Evolutionary conservation across 2,329 filamentous ascomycete genomes (phyloP).

Genomic region (Myriosclerotinia duriaeana): DNA sequence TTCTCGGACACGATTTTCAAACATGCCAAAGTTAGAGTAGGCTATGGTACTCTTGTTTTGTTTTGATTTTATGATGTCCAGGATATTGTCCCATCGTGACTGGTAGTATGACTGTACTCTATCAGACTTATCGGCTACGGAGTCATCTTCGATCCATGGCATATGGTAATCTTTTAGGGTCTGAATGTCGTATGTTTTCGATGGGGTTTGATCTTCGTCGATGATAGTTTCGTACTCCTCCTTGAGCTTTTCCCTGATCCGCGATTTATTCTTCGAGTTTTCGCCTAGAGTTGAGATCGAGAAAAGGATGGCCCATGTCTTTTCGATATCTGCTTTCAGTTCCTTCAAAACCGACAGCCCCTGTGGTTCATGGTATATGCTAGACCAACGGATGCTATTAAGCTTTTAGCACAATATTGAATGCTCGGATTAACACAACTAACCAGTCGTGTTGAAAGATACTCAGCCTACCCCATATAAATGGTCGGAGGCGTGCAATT

Average conservation of each 20-base stretch:
- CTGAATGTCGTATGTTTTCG: background rate
- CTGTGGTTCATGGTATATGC: background rate
- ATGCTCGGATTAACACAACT: background rate
- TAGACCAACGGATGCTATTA: background rate
- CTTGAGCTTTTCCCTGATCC: slow-evolving; percentile 8
- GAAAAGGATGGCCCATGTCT: slow-evolving; percentile 1
- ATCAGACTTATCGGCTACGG: background rate
- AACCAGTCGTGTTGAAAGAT: background rate
- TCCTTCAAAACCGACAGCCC: slow-evolving; percentile 1
- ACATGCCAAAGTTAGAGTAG: slow-evolving; percentile 4
- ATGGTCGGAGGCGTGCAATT: slow-evolving; percentile 2
- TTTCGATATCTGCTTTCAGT: slow-evolving; percentile 8
- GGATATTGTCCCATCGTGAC: background rate
- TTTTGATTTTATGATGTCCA: background rate
- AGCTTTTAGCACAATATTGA: background rate
- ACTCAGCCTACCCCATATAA: background rate
- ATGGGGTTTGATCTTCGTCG: background rate
- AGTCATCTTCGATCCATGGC: slow-evolving; percentile 11
- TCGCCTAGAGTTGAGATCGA: background rate
- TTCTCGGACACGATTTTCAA: background rate
- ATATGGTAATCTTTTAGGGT: slow-evolving; percentile 8
- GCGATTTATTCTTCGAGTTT: background rate
- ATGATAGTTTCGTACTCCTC: background rate
- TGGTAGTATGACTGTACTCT: slow-evolving; percentile 4
- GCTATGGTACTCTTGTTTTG: slow-evolving; percentile 2